Conservation (phyloP, 768 basidiomycete genomes). For the Pleurotus tuoliensis region DNA sequence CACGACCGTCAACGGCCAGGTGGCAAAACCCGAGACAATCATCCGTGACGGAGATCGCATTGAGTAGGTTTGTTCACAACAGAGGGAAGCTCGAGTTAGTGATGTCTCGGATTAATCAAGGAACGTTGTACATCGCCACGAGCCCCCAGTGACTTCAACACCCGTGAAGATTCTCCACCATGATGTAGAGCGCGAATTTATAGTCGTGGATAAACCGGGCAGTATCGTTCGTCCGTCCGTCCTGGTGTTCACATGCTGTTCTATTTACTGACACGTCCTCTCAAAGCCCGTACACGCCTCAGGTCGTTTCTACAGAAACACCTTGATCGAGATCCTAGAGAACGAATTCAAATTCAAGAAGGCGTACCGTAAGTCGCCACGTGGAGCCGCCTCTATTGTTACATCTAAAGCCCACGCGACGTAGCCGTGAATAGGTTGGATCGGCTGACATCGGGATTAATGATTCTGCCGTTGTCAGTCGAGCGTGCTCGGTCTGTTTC, state of each 20-base stretch:
- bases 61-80: slow-evolving; percentile 52
- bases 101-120: slow-evolving; percentile 31
- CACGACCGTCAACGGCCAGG: slow-evolving; percentile 90
- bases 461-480: slow-evolving; percentile 83
- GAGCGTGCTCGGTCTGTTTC: slow-evolving; percentile 68
- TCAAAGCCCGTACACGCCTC: slow-evolving; percentile 86
- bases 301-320: slow-evolving; percentile 87
- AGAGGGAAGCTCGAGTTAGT: slow-evolving; percentile 2
- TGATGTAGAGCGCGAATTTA: slow-evolving; percentile 75
- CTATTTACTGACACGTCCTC: slow-evolving; percentile 9
- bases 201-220: slow-evolving; percentile 96
- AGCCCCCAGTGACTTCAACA: slow-evolving; percentile 87
- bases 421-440: slow-evolving; percentile 95
- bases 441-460: slow-evolving; percentile 89
- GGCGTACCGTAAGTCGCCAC: slow-evolving; percentile 66
- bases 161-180: slow-evolving; percentile 78
- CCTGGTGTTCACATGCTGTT: slow-evolving; percentile 6
- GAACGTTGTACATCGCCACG: slow-evolving; percentile 94
- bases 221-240: slow-evolving; percentile 71
- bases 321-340: slow-evolving; percentile 81
- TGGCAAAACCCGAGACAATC: slow-evolving; percentile 76
- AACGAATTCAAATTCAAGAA: slow-evolving; percentile 79
- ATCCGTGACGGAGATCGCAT: slow-evolving; percentile 86
- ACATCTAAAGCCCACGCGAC: slow-evolving; percentile 5
- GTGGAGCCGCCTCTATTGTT: background rate